phyloP scores from a whole-genome alignment of 108 stramenopile genomes.

The Pseudonitzschia delicatissima region DNA sequence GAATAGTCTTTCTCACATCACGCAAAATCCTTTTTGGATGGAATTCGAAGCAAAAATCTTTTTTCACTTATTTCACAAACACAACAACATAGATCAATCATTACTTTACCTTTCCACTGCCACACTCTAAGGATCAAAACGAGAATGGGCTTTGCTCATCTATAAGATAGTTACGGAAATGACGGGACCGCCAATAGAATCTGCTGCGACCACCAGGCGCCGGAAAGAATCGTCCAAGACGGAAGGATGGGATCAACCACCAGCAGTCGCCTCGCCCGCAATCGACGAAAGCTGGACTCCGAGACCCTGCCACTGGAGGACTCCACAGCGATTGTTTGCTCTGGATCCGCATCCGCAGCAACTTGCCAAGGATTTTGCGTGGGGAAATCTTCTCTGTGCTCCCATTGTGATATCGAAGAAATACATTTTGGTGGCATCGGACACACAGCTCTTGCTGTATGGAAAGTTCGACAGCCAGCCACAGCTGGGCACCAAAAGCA shows the following conservation, averaged over 20 bases:
- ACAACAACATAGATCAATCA: too few species aligned
- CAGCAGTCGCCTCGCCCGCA: neutral
- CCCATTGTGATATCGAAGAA: neutral
- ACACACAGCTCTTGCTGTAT: neutral
- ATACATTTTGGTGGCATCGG: conserved; percentile 5
- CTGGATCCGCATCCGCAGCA: neutral
- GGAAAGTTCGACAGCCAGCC: neutral
- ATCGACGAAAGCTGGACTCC: neutral
- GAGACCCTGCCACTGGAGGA: neutral
- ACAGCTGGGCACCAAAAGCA: neutral
- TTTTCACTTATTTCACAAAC: too few species aligned
- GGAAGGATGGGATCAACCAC: conserved; percentile 11
- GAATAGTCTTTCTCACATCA: too few species aligned
- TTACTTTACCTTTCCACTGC: too few species aligned
- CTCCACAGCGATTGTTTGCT: conserved; percentile 2
- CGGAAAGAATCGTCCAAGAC: too few species aligned
- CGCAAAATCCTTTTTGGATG: too few species aligned
- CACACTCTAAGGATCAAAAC: too few species aligned
- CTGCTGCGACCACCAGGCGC: too few species aligned
- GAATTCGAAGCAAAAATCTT: too few species aligned
- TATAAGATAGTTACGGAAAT: too few species aligned
- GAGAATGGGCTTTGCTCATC: too few species aligned
- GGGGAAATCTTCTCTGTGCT: conserved; percentile 1
- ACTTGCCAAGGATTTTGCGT: neutral
- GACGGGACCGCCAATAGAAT: too few species aligned